These are phyloP conservation scores for Raphanus sativus DNA, from an alignment of 345 rosid species.

Conservation along the genomic window DNA sequence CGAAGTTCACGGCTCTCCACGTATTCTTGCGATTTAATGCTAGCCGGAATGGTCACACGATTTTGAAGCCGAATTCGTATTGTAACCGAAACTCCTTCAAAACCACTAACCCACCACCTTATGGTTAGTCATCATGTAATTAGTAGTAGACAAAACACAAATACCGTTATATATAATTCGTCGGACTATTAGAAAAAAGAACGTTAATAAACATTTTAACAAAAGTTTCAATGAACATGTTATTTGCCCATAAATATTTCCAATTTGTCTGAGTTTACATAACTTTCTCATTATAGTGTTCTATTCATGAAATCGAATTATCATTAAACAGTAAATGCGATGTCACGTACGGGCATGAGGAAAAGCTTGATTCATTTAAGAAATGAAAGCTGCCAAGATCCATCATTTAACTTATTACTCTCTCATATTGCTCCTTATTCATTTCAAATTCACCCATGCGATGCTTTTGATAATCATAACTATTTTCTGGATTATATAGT, in stretches of 20 bases:
- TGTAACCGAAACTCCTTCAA: too few species aligned
- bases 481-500: background rate
- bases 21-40: too few species aligned
- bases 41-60: too few species aligned
- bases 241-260: background rate
- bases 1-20: too few species aligned
- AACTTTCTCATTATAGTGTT: background rate
- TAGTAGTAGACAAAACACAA: background rate
- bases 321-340: background rate
- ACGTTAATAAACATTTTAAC: background rate
- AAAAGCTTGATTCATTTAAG: background rate
- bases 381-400: slow-evolving; percentile 6
- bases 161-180: background rate
- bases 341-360: background rate
- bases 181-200: background rate
- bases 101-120: too few species aligned
- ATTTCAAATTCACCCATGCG: slow-evolving; percentile 4
- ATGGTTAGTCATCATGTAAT: background rate
- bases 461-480: background rate
- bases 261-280: background rate
- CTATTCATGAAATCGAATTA: background rate
- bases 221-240: background rate
- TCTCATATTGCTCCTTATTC: background rate
- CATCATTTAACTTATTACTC: background rate
- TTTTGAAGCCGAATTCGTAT: too few species aligned